Evolutionary conservation across 768 basidiomycete genomes (phyloP), one percentile per base, ranked within the genome.

Genomic region (Tylopilus plumbeoviolaceoides): DNA sequence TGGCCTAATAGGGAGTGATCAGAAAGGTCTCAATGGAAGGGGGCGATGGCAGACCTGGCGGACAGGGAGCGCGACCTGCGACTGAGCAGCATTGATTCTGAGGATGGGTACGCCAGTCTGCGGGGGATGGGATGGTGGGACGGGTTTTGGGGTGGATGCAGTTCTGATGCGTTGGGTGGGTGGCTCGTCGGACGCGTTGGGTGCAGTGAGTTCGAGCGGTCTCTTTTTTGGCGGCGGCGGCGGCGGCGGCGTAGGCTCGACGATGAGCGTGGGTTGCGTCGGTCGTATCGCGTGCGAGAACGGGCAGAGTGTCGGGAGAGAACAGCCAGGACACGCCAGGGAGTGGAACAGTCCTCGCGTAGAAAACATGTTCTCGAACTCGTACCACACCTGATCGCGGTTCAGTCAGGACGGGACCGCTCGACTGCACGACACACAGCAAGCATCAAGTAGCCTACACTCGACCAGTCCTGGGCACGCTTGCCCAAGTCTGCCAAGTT

Each of bases 291-390:
- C 64, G 64, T 91, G 91, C 18, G 84, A 85, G 69, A 86, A 91
- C 15, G 87, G 57, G 65, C 91, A 93, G 25, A n/a, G 15, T 30
- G 71, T 63, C 8, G 65, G 7, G 36, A n/a, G 15, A 12, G 36
- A 64, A 63, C 89, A 90, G 36, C 82, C 76, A 5, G 89, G 89
- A 72, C 89, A 91, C 8, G 76, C 65, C 11, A 85, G 59, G 5
- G 71, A 66, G 23, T 75, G 76, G 66, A 91, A 89, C 18, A 84
- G 75, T 8, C 76, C 75, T 5, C 78, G 65, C 4, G 77, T 71
- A 27, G 84, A 77, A 64, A 91, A 89, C 89, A 91, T 88, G 25
- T 10, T n/a, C n/a, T n/a, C n/a, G n/a, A n/a, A n/a, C n/a, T n/a
- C n/a, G n/a, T n/a, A n/a, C n/a, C n/a, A n/a, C n/a, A n/a, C 28